A percentile compares a stretch with the other conserved stretches of the same genome.
These are phyloP conservation scores for Hyaloscypha variabilis DNA, from an alignment of 495 filamentous ascomycete genomes.

Conservation along the genomic window DNA sequence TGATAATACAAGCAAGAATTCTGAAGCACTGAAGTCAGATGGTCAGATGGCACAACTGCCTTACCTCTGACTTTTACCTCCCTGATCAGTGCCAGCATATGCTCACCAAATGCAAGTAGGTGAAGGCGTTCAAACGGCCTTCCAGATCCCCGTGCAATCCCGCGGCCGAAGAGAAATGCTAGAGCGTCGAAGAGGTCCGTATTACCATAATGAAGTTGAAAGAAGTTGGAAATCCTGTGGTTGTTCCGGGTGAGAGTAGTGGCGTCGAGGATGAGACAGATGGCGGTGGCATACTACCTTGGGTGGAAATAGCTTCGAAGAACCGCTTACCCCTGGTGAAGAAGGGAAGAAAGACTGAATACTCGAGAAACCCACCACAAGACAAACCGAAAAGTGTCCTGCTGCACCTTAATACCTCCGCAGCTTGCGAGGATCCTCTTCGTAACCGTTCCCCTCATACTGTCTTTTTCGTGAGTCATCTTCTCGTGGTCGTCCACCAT, in stretches of 20 bases:
- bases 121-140: conserved; percentile 15
- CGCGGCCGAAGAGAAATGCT: not conserved
- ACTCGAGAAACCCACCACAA: conserved; percentile 39
- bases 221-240: conserved; percentile 11
- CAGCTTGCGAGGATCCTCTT: conserved; percentile 79
- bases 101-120: conserved; percentile 20
- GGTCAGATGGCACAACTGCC: conserved; percentile 36
- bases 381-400: conserved; percentile 29
- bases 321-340: conserved; percentile 67
- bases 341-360: conserved; percentile 53
- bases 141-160: conserved; percentile 4
- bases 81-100: conserved; percentile 27
- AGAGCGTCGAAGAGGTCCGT: conserved; percentile 13
- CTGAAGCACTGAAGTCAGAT: conserved; percentile 26
- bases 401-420: conserved; percentile 67
- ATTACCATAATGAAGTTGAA: conserved; percentile 25
- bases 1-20: conserved; percentile 35
- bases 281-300: conserved; percentile 32
- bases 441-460: conserved; percentile 66
- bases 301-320: conserved; percentile 36
- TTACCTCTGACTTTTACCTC: conserved; percentile 75
- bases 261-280: conserved; percentile 21
- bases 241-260: conserved; percentile 1
- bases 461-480: conserved; percentile 64
- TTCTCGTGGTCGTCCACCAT: conserved; percentile 51